Conservation (phyloP, 305 asterid genomes). For the Solanum hybrid region DNA sequence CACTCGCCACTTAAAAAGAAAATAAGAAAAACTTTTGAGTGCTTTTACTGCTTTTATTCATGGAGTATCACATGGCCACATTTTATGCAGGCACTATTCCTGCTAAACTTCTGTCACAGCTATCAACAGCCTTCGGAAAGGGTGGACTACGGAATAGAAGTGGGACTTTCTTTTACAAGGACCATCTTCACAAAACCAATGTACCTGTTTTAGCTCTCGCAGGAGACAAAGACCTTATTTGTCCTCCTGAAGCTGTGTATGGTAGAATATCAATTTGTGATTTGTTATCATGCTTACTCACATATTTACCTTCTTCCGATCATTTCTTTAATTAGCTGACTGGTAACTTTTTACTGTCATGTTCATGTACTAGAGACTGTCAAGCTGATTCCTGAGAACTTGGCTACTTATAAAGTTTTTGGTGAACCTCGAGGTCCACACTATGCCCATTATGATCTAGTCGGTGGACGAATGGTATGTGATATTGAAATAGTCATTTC, state of each 20-base stretch:
- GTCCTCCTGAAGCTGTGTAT: slow-evolving; percentile 87
- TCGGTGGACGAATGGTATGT: slow-evolving; percentile 78
- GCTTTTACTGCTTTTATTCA: neutral
- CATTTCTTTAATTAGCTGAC: slow-evolving; percentile 14
- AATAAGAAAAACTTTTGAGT: neutral
- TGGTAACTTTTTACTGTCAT: neutral
- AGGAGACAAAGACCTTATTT: slow-evolving; percentile 82
- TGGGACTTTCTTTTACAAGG: slow-evolving; percentile 66
- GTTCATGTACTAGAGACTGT: slow-evolving; percentile 40
- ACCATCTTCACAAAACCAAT: slow-evolving; percentile 51
- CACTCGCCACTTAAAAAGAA: neutral
- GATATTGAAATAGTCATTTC: neutral
- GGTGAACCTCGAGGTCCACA: slow-evolving; percentile 78
- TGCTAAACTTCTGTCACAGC: slow-evolving; percentile 67
- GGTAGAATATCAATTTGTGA: slow-evolving; percentile 25
- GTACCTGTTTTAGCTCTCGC: slow-evolving; percentile 82
- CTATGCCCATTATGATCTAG: slow-evolving; percentile 92
- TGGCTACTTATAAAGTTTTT: slow-evolving; percentile 63
- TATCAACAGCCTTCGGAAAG: slow-evolving; percentile 66
- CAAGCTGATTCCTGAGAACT: slow-evolving; percentile 58
- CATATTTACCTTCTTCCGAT: neutral
- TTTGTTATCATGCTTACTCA: slow-evolving; percentile 11
- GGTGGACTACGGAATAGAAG: slow-evolving; percentile 83
- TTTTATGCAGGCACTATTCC: slow-evolving; percentile 70
- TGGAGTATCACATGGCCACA: neutral